Evolutionary conservation across 2,329 filamentous ascomycete genomes (phyloP), one percentile per base, ranked within the genome.

Genomic region (Aspergillus quadricinctus): DNA sequence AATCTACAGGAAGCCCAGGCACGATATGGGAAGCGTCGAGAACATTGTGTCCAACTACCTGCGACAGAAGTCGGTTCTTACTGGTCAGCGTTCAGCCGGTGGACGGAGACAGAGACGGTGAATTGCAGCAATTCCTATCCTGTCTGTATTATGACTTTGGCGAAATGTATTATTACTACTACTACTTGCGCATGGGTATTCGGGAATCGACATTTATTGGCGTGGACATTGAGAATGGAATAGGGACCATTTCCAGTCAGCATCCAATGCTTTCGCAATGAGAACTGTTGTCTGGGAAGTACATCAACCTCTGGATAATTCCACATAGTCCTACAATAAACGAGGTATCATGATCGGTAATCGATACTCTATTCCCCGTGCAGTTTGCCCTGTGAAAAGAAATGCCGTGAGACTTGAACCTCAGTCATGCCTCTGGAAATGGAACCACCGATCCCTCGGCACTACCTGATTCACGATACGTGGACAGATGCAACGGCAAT

Each of bases 11-110:
- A 81, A 92, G 80, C 85, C 89, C 57, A 88, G 87, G 77, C 92
- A 96, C 75, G 92, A 96, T 76, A 85, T 91, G 77, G 89, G 92
- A 59, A 90, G 85, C 67, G 89, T 96, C 61, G 89, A 95, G 73
- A 85, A 88, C 63, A 80, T 93, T 67, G 90, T 96, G 56, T 78
- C 81, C 65, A 81, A 83, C 62, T 92, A 87, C 69, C 74, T 84
- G 66, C 78, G 80, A 69, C 74, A 80, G 66, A 80, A 80, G 67
- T 74, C 76, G 56, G 77, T 74, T 46, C 62, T 81, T 62, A 72
- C 71, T 57, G 70, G 71, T 41, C 57, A 58, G 45, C 55, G 58
- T 54, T 31, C 52, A 35, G 45, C 52, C 37, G 27, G 45, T 19
- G 55, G 45, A 53, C 40, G 65, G 54, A 60, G 64, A 50, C 55